Evolutionary conservation across 768 basidiomycete species (phyloP), one percentile per base, ranked within the genome.

Genomic region (Leccinum olivaceopallidum): DNA sequence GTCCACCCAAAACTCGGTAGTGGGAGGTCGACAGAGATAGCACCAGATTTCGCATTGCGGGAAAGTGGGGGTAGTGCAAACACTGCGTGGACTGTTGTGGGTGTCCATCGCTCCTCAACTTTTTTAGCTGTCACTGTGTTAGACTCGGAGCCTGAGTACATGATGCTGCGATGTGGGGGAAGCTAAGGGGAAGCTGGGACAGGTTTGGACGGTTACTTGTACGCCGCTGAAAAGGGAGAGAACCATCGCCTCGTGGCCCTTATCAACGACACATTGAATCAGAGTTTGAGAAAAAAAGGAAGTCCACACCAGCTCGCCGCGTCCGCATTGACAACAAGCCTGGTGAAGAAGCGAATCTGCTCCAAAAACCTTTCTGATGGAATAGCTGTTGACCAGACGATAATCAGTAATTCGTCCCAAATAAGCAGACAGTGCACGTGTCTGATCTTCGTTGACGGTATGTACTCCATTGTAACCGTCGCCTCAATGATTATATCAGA

Each of bases 41-140:
- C 5, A 22, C 14, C 36, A 28, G 7, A 28, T 0, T 28, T 26
- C 24, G 24, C 34, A 13, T 5, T 32, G 28, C 20, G 13, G 12
- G 63, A 1, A 8, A 47, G 37, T 14, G n/a, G n/a, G 32, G 2
- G 2, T 6, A 67, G 9, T 18, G 14, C 2, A 42, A 60, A 70
- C 26, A 47, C 18, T 3, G 57, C 52, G 20, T 65, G 49, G 6
- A 71, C 50, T 6, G 56, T 51, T 3, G 66, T 61, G 4, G 56
- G 52, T 16, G 61, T 57, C 69, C 68, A 63, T 32, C 30, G 59
- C 30, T 69, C 68, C 30, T 65, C 60, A 3, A 65, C 44, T 37
- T 28, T 59, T 34, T 28, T 0, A 7, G 26, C 65, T n/a, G 8
- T 44, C 28, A 59, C 16, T 18, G 28, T 47, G 36, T 42, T 28